These are phyloP conservation scores for Toxicodendron radicans DNA, from an alignment of 345 rosid species.

Conservation along the genomic window DNA sequence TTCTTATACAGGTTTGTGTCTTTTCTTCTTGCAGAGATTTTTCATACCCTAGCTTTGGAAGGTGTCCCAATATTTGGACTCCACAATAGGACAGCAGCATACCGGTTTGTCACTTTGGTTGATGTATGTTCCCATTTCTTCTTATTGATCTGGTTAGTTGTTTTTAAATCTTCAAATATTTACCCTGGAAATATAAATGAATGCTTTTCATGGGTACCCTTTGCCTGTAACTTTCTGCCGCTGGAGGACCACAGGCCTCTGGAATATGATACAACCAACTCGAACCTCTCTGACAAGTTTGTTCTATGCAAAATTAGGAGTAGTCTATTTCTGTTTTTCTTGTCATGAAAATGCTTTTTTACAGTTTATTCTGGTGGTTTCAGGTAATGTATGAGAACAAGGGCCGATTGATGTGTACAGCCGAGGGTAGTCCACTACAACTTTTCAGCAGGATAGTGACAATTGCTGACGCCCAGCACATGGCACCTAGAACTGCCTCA, in stretches of 20 bases:
- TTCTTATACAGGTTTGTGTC: constrained; percentile 3
- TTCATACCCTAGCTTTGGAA: constrained; percentile 89
- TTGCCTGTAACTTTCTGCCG: not conserved
- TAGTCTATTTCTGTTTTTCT: not conserved
- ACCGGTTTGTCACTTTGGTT: constrained; percentile 90
- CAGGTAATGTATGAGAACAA: constrained; percentile 97
- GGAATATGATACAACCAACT: not conserved
- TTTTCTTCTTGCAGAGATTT: constrained; percentile 55
- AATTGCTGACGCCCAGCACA: constrained; percentile 67
- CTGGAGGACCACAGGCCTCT: not conserved
- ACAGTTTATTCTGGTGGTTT: constrained; percentile 9
- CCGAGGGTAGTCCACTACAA: constrained; percentile 78
- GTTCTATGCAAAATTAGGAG: not conserved
- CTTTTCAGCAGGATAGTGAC: constrained; percentile 72
- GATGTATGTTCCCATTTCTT: constrained; percentile 53
- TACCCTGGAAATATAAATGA: not conserved
- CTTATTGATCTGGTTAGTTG: constrained; percentile 1
- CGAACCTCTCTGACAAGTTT: not conserved
- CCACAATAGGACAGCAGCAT: constrained; percentile 81
- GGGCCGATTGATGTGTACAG: constrained; percentile 80
- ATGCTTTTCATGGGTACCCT: not conserved
- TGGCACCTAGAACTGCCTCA: constrained; percentile 79
- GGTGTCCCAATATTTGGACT: constrained; percentile 84
- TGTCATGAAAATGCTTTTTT: not conserved
- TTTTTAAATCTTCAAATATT: not conserved